Conservation (phyloP, 164 flowering plant species). For the Echeveria elegans region DNA sequence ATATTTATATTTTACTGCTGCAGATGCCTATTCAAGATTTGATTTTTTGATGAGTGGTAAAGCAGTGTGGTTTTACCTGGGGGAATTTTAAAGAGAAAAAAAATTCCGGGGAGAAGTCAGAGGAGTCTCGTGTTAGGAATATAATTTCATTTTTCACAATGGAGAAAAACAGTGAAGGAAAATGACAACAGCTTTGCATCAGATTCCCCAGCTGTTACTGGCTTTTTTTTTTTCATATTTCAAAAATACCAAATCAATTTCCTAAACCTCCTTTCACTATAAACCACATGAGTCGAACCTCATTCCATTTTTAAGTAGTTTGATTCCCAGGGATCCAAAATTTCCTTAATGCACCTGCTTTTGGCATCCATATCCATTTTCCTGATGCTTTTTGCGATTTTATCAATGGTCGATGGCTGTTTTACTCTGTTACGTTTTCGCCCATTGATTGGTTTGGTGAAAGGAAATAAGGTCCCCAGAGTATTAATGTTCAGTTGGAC, state of each 20-base stretch:
- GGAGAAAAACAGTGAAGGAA: too few relatives aligned
- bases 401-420: neutral
- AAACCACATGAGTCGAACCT: slow-evolving; percentile 1
- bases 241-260: neutral
- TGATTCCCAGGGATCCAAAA: neutral
- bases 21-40: too few relatives aligned
- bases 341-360: neutral
- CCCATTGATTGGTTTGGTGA: neutral
- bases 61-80: too few relatives aligned
- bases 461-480: neutral
- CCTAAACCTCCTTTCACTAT: neutral
- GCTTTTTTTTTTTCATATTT: neutral
- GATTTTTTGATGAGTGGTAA: too few relatives aligned
- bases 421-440: neutral
- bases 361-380: neutral
- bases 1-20: too few relatives aligned
- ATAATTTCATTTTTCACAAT: too few relatives aligned
- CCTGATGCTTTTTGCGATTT: neutral
- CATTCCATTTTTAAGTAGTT: neutral
- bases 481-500: neutral
- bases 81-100: too few relatives aligned
- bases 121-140: too few relatives aligned
- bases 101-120: too few relatives aligned
- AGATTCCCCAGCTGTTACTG: slow-evolving; percentile 3
- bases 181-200: too few relatives aligned